Percentiles rank a stretch among this genome's conserved stretches.
phyloP scores from a whole-genome alignment of 1,284 basidiomycete genomes.

The Ganoderma lingzhi region DNA sequence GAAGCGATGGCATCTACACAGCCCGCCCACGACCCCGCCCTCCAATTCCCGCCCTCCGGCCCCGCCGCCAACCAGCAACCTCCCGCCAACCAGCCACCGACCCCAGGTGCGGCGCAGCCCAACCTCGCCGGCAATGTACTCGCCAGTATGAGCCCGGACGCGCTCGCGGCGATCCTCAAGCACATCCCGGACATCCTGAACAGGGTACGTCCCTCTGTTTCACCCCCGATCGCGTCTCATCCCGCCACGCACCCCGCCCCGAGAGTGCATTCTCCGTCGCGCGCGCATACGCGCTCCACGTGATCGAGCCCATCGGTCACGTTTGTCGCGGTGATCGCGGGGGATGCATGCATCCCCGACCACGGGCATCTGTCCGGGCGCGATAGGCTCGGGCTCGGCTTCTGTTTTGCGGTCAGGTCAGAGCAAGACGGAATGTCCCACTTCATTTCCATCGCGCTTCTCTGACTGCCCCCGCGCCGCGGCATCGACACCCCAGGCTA shows the following conservation, averaged over 20 bases:
- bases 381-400: slow-evolving; percentile 14
- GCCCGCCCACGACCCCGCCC: slow-evolving; percentile 39
- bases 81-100: slow-evolving; percentile 14
- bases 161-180: slow-evolving; percentile 60
- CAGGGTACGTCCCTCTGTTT: slow-evolving; percentile 27
- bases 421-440: background rate
- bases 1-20: slow-evolving; percentile 41
- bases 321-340: slow-evolving; percentile 33
- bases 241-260: slow-evolving; percentile 6
- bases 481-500: background rate
- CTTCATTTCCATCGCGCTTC: slow-evolving; percentile 6
- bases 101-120: slow-evolving; percentile 18
- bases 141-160: slow-evolving; percentile 50
- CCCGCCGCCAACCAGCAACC: slow-evolving; percentile 23
- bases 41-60: slow-evolving; percentile 30
- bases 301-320: slow-evolving; percentile 40
- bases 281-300: slow-evolving; percentile 34
- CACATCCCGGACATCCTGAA: slow-evolving; percentile 56
- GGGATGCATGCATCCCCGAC: slow-evolving; percentile 14
- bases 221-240: slow-evolving; percentile 17
- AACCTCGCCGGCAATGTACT: slow-evolving; percentile 24
- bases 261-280: slow-evolving; percentile 20
- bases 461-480: slow-evolving; percentile 1
- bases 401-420: slow-evolving; percentile 4
- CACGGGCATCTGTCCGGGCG: slow-evolving; percentile 1